Evolutionary conservation across 352 stramenopile genomes (phyloP), one percentile per base, ranked within the genome.

Genomic region (Phytopythium chamaehyphon): DNA sequence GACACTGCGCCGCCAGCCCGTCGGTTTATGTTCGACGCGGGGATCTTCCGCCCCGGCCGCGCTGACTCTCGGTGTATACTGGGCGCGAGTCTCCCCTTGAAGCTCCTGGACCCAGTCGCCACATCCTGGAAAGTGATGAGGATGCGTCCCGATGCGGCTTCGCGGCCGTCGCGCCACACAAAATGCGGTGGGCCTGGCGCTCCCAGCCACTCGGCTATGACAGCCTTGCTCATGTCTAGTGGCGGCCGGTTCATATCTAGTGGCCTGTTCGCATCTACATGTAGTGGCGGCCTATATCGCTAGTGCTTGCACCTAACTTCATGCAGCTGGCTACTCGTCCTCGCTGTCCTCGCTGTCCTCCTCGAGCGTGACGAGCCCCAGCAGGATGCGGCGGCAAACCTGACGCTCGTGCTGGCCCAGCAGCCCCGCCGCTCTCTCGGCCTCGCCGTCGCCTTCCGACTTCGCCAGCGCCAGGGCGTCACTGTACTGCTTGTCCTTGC

Each of bases 401-500:
- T 82, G 57, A 2, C 76, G 76, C 44, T 90, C 79, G 50, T 75
- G 66, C 15, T 61, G 59, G 36, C 54, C 57, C 6, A 90, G 62
- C 43, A 62, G 53, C 28, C 55, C 58, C 19, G 61, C 55, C 15
- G 69, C 40, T n/a, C 19, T 35, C 33, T 3, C 6, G 21, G 19
- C 26, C 23, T 53, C 31, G 6, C n/a, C 26, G 26, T 12, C 45
- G 18, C 9, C 18, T 8, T 28, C 6, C 0, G 35, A 5, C 18
- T 18, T 39, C 38, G 37, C 14, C 18, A 40, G 16, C 19, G 55
- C 59, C 23, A 90, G 51, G 35, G 69, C 39, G 35, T 69, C 63
- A 38, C 76, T 85, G 57, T 86, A 88, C 5, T 51, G 45, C 52
- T 86, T 87, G 69, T 90, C 80, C 43, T 81, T 83, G 16, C 72